Evolutionary conservation across 176 grass and related monocot species (phyloP).

Genomic region (Thinopyrum elongatum): DNA sequence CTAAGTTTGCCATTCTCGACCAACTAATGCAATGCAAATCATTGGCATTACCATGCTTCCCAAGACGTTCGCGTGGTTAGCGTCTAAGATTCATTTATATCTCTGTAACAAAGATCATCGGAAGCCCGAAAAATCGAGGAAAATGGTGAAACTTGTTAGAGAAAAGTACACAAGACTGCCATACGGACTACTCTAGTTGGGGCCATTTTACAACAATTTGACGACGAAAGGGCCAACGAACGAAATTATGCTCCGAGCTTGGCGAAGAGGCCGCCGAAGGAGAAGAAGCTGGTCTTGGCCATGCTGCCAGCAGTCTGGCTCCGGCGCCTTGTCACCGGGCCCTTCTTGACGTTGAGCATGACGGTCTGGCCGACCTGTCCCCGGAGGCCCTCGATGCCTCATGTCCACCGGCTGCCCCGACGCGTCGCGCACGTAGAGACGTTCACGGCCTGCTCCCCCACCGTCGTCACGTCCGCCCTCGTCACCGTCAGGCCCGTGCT

Average conservation of each 20-base stretch:
- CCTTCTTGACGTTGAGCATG: constrained; percentile 88
- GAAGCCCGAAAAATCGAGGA: too few species aligned
- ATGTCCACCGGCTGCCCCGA: constrained; percentile 76
- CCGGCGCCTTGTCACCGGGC: constrained; percentile 31
- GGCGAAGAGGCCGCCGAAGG: constrained; percentile 76
- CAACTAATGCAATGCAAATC: too few species aligned
- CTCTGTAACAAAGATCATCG: not conserved
- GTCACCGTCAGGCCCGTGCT: constrained; percentile 67
- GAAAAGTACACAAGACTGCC: not conserved
- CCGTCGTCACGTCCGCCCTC: constrained; percentile 72
- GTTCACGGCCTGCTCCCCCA: constrained; percentile 62
- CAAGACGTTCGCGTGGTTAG: too few species aligned
- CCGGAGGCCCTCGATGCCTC: constrained; percentile 78
- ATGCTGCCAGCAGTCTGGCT: constrained; percentile 10
- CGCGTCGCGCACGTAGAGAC: constrained; percentile 65
- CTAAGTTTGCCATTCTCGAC: too few species aligned
- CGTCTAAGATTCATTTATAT: not conserved
- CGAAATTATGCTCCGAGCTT: constrained; percentile 49
- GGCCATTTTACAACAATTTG: not conserved
- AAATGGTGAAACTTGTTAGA: not conserved
- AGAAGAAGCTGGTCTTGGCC: constrained; percentile 67
- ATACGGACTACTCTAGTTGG: constrained; percentile 18
- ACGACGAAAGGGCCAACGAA: too few species aligned
- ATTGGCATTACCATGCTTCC: too few species aligned
- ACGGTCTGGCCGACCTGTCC: constrained; percentile 71